phyloP scores from a whole-genome alignment of 768 basidiomycete species.

The Leccinellum luteum region DNA sequence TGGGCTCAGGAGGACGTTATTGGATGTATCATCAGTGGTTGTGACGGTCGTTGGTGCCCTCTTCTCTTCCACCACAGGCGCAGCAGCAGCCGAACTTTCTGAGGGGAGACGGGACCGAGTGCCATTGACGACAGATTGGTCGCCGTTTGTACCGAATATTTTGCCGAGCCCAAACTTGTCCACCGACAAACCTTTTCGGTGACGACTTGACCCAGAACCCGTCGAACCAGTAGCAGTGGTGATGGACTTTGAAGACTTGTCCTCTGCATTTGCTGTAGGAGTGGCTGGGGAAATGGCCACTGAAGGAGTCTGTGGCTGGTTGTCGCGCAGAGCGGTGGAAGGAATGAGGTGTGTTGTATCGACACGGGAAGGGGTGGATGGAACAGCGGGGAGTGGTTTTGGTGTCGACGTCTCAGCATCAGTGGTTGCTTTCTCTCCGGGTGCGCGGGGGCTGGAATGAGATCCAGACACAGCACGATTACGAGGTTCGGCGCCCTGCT shows the following conservation, averaged over 20 bases:
- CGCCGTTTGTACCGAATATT: constrained; percentile 53
- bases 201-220: constrained; percentile 47
- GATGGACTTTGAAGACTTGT: constrained; percentile 29
- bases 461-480: constrained; percentile 18
- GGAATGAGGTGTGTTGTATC: constrained; percentile 22
- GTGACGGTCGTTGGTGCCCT: constrained; percentile 5
- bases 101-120: constrained; percentile 43
- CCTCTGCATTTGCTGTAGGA: constrained; percentile 33
- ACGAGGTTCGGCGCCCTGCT: constrained; percentile 14
- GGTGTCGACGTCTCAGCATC: constrained; percentile 8
- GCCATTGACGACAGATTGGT: constrained; percentile 32
- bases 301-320: constrained; percentile 28
- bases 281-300: constrained; percentile 41
- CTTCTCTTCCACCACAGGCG: constrained; percentile 20
- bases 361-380: constrained; percentile 19
- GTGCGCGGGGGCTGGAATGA: not conserved
- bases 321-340: constrained; percentile 27
- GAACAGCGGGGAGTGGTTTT: constrained; percentile 33
- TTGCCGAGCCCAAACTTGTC: constrained; percentile 80
- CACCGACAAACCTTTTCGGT: constrained; percentile 68
- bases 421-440: constrained; percentile 18
- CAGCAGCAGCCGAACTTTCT: constrained; percentile 33
- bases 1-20: constrained; percentile 37
- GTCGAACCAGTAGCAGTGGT: constrained; percentile 31
- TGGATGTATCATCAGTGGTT: constrained; percentile 19